Evolutionary conservation across 345 rosid genomes (phyloP).

Genomic region (Aurinia saxatilis): DNA sequence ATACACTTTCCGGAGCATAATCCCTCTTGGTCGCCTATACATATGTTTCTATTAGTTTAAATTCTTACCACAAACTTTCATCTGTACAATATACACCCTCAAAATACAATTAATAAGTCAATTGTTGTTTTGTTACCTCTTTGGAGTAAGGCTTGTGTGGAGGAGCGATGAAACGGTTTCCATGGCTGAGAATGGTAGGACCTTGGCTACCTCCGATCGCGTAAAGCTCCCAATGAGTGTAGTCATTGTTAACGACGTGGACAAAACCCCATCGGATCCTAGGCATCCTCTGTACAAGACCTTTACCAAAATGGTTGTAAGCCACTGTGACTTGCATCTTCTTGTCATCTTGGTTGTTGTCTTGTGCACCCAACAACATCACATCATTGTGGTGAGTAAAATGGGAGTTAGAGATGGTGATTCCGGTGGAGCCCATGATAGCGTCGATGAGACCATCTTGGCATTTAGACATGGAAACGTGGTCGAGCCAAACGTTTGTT

Average conservation of each 20-base stretch:
- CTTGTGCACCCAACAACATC: conserved; percentile 60
- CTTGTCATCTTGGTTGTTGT: conserved; percentile 27
- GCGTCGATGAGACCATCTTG: conserved; percentile 73
- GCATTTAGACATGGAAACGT: conserved; percentile 60
- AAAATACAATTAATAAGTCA: neutral
- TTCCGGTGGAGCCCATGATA: conserved; percentile 58
- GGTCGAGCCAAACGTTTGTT: conserved; percentile 72
- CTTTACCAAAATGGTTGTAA: conserved; percentile 70
- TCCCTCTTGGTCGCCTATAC: conserved; percentile 52
- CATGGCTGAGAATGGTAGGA: conserved; percentile 71
- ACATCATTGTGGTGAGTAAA: conserved; percentile 76
- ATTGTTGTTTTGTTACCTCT: conserved; percentile 30
- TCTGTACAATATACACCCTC: neutral
- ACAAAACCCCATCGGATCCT: conserved; percentile 65
- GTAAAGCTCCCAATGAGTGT: conserved; percentile 69
- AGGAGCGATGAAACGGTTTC: conserved; percentile 73
- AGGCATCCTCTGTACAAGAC: conserved; percentile 75
- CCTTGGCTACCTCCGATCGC: conserved; percentile 64
- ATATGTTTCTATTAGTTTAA: neutral
- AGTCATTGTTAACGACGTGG: conserved; percentile 76
- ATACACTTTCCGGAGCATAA: conserved; percentile 35
- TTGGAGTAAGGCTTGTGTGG: conserved; percentile 20
- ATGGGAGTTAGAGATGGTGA: conserved; percentile 78
- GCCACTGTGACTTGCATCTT: conserved; percentile 66
- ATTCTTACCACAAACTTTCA: neutral